Base-by-base conservation (phyloP, 1,284 basidiomycete genomes). In the Naganishia liquefaciens region DNA sequence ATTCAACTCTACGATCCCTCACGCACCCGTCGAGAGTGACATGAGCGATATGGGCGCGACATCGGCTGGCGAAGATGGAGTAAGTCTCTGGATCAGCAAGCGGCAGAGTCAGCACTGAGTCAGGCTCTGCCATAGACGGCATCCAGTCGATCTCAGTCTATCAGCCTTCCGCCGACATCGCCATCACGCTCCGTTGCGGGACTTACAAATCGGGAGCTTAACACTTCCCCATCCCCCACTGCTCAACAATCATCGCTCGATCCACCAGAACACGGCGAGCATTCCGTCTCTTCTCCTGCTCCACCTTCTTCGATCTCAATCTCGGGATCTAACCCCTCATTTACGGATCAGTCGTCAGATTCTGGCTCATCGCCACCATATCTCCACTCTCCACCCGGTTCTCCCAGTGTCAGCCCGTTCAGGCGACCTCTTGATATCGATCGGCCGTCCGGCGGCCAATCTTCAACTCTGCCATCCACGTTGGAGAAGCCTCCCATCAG, bases 121-220 rank as follows among this genome's bases (percentile, higher is more conserved):
- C 21, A 25, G n/a, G 28, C 37, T 27, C 49, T 19, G 1, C 46
- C 77, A 76, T 64, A 73, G 46, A 70, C 68, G 17, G 72, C 73
- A 0, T 77, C 76, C 0, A 70, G 72, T 13, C 62, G 70, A 1
- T 77, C 76, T 1, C 75, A 77, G 55, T 69, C 75, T 13, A 77
- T 77, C 57, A 76, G 74, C 10, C 66, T 79, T 13, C 77, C 77
- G 10, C 72, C 73, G 0, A 77, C 77, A n/a, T 63, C 62, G 25
- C 52, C 62, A 17, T 54, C 62, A 5, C 37, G 39, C 6, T 63
- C 62, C 4, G 40, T 52, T 25, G 39, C 25, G 1, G 73, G 73
- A 2, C 69, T 66, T 17, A 71, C 74, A 5, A 68, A 71, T 13
- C 1, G 74, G 73, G 2, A 53, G 10, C 5, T 7, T 11, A 33